phyloP scores from a whole-genome alignment of 78 protist species.

The Creolimax fragrantissima region DNA sequence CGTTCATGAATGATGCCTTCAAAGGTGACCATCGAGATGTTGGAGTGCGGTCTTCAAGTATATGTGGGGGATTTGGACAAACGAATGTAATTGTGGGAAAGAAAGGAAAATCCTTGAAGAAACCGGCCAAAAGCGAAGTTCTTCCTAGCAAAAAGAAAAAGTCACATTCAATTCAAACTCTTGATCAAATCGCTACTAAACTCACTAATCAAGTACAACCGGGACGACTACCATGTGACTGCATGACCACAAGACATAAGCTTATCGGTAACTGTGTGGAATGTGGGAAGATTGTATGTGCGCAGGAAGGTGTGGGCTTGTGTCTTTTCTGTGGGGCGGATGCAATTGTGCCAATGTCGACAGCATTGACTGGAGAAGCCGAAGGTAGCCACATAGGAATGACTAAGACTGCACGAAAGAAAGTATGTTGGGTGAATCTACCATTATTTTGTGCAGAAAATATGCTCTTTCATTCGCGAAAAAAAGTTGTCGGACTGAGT shows the following conservation, averaged over 20 bases:
- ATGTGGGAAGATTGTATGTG: conserved; percentile 50
- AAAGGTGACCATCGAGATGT: background rate
- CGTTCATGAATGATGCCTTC: background rate
- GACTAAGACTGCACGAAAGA: background rate
- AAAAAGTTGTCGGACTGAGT: too few species aligned
- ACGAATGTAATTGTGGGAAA: background rate
- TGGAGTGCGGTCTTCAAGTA: background rate
- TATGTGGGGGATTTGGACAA: background rate
- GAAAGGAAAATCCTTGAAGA: background rate
- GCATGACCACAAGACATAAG: conserved; percentile 9
- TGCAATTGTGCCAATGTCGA: background rate
- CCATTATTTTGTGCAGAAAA: too few species aligned
- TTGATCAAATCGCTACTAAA: background rate
- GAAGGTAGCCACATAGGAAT: background rate
- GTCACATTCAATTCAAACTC: background rate
- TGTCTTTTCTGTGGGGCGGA: conserved; percentile 38
- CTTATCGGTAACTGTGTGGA: conserved; percentile 29
- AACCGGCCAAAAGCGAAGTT: background rate
- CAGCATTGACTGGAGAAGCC: background rate
- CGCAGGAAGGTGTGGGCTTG: conserved; percentile 45
- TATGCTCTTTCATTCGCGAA: too few species aligned
- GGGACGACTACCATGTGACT: conserved; percentile 19
- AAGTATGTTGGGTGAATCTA: too few species aligned
- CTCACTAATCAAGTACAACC: background rate
- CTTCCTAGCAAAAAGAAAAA: background rate